Evolutionary conservation across 2,329 filamentous ascomycete species (phyloP), one percentile per base, ranked within the genome.

Genomic region (Elsinoe perseae): DNA sequence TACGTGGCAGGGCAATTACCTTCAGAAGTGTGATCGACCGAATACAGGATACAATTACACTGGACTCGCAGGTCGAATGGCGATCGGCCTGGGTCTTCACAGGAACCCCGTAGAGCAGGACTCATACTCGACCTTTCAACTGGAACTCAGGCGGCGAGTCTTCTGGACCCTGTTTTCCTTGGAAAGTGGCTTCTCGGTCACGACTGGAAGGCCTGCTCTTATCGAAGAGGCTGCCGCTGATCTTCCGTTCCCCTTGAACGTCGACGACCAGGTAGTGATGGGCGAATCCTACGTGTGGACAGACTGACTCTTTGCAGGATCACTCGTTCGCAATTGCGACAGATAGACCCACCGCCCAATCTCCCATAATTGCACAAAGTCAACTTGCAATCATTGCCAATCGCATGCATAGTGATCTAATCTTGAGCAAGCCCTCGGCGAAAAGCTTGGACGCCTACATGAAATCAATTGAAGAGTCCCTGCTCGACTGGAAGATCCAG

Each of bases 1-100:
- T 16, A 14, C 25, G 32, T 8, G n/a, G 25, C 21, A 50, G 44
- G 44, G 44, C 25, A 50, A 77, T 56, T 77, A 76, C 58, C 68
- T 74, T 0, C 76, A 78, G 60, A 78, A 78, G 61, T 68, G 74
- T 25, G 74, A 77, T 62, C 77, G 76, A 58, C 76, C 76, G 1
- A 78, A 78, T 59, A 74, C 70, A 6, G 75, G 75, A 7, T 78
- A 74, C 66, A 77, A 75, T 50, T 76, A 75, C 58, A 63, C 76
- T 6, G 76, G 76, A 1, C 61, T 78, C 14, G 75, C 75, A n/a
- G 68, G 75, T 20, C 66, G 74, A 44, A 76, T 77, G 71, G 74
- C 76, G 1, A 74, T 77, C 67, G 74, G 74, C 32, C 63, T 78
- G 12, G 75, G 75, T 1, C 66, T 78, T n/a, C 75, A 78, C 58